Evolutionary conservation across 1,284 basidiomycete genomes (phyloP), one percentile per base, ranked within the genome.

Genomic region (Puccinia polysora): DNA sequence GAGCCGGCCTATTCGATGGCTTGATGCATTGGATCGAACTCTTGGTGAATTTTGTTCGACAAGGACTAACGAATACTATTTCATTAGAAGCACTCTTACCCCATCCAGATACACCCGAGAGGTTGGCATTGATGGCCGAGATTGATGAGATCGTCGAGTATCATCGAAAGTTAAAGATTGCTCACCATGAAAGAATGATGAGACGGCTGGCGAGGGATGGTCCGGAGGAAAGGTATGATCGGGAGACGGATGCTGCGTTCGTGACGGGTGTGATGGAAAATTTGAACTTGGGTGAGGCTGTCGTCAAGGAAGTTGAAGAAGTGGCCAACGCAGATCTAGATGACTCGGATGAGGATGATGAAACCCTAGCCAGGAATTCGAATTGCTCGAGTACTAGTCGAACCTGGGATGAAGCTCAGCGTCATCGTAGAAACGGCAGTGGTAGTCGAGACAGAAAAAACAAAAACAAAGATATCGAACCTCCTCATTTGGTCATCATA

Each of bases 1-100:
- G 96, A 50, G 89, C 94, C 76, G 89, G 88, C 4, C 84, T 99
- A 10, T 99, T 99, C 79, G 90, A 93, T 78, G 86, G 85, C 72
- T 86, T 99, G 73, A 97, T 97, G 91, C 86, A 85, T 63, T 99
- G 96, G 96, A 89, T 97, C 78, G 94, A 98, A 81, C 86, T 91
- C 36, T 97, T 97, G 82, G 84, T 98, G 75, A 89, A 89, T 50
- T 86, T 91, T 73, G 86, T 95, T 64, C 88, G 94, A n/a, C 91
- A 94, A 75, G 93, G 94, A 7, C 81, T 97, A 1, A 75, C 76
- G 10, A 84, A 84, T 2, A 78, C 79, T 38, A 81, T 94, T 76
- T 88, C 87, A 74, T 85, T 97, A 47, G 93, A 97, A 78, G 89
- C 88, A 77, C 82, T 97, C 32, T 84, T 97, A 2, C 94, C 93